These are phyloP conservation scores for Dendrocalamus sinicus DNA, from an alignment of 176 grass and related monocot genomes.

Conservation along the genomic window DNA sequence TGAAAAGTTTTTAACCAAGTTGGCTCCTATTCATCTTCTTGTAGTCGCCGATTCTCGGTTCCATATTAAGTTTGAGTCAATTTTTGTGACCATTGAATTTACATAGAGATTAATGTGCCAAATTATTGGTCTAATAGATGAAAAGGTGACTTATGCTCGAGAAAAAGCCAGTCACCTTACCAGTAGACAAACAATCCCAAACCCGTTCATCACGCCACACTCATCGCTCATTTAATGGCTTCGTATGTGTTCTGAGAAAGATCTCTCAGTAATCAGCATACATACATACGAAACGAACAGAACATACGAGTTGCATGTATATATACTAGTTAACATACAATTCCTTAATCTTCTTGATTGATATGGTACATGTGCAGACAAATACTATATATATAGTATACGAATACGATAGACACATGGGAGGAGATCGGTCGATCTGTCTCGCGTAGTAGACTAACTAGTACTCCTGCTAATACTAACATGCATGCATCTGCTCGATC, in stretches of 20 bases:
- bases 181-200: too few species aligned
- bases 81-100: too few species aligned
- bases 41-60: too few species aligned
- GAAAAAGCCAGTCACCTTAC: too few species aligned
- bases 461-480: slow-evolving; percentile 3
- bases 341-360: slow-evolving; percentile 16
- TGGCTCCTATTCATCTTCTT: too few species aligned
- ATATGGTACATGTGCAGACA: slow-evolving; percentile 21
- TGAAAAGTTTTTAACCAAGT: too few species aligned
- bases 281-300: background rate
- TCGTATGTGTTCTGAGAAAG: background rate
- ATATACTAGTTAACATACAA: background rate
- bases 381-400: background rate
- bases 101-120: too few species aligned
- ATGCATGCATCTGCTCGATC: slow-evolving; percentile 30
- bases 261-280: background rate
- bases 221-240: background rate
- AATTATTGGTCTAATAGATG: too few species aligned
- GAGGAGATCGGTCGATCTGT: background rate
- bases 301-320: background rate
- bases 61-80: too few species aligned
- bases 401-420: background rate
- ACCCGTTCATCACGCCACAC: background rate
- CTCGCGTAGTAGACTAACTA: background rate
- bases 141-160: too few species aligned